phyloP scores from a whole-genome alignment of 108 stramenopile species.

The Cyclotella kingstonii region DNA sequence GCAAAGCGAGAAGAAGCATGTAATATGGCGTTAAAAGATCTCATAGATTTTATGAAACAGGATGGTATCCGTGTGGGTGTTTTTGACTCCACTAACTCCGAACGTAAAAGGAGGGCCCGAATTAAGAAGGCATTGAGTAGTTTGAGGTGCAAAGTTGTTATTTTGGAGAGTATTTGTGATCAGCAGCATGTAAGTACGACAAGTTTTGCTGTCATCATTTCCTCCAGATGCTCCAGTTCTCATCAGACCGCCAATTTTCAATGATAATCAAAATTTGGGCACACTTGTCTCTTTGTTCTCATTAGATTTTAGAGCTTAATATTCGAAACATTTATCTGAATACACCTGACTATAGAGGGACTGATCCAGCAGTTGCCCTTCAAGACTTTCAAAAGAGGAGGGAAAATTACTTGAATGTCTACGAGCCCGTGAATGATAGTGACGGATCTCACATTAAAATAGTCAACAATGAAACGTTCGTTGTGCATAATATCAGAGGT shows the following conservation, averaged over 20 bases:
- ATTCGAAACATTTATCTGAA: conserved; percentile 84
- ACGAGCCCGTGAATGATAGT: conserved; percentile 84
- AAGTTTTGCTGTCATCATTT: background rate
- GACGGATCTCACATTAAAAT: conserved; percentile 85
- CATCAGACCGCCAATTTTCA: no score
- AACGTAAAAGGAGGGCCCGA: conserved; percentile 64
- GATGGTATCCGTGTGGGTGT: conserved; percentile 92
- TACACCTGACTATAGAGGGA: conserved; percentile 86
- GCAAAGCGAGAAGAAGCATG: conserved; percentile 69
- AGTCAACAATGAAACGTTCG: conserved; percentile 82
- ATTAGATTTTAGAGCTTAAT: conserved; percentile 74
- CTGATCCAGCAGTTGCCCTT: conserved; percentile 73
- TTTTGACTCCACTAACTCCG: conserved; percentile 96
- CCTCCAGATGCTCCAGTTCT: no score
- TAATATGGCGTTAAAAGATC: conserved; percentile 84
- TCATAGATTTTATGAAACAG: conserved; percentile 75
- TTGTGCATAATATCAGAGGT: conserved; percentile 84
- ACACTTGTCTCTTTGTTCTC: background rate
- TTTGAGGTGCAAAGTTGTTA: conserved; percentile 74
- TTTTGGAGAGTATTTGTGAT: conserved; percentile 91
- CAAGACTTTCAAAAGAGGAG: conserved; percentile 85
- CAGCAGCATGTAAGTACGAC: conserved; percentile 59
- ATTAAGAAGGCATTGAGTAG: conserved; percentile 47
- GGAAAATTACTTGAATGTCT: conserved; percentile 79
- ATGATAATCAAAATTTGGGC: no score